Evolutionary conservation across 805 yeast species (phyloP).

Genomic region (Candida rishiriensis): DNA sequence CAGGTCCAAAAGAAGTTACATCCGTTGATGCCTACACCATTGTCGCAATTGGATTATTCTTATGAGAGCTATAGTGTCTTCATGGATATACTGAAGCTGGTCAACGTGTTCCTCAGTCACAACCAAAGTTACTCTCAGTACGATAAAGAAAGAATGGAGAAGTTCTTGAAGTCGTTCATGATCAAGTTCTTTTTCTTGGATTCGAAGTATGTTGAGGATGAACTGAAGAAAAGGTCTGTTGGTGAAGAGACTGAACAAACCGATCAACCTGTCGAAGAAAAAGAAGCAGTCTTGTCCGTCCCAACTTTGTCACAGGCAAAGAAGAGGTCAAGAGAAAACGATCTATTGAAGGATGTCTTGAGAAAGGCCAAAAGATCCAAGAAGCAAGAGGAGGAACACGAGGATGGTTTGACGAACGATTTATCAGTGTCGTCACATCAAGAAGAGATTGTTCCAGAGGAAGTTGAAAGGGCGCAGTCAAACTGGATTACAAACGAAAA

Average conservation of each 20-base stretch:
- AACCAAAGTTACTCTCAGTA: conserved; percentile 71
- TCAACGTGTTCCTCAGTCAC: conserved; percentile 61
- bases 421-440: conserved; percentile 8
- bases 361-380: conserved; percentile 35
- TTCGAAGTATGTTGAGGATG: conserved; percentile 41
- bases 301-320: conserved; percentile 29
- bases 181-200: conserved; percentile 67
- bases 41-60: conserved; percentile 54
- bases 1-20: conserved; percentile 82
- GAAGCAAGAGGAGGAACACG: conserved; percentile 22
- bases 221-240: conserved; percentile 32
- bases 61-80: conserved; percentile 66
- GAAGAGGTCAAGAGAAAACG: conserved; percentile 53
- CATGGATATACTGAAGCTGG: conserved; percentile 66
- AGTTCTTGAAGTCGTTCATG: conserved; percentile 66
- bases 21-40: conserved; percentile 85
- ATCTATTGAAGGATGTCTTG: conserved; percentile 55
- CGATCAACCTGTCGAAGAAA: conserved; percentile 21
- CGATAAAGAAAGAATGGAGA: conserved; percentile 74
- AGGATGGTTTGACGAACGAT: conserved; percentile 17
- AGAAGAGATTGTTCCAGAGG: conserved; percentile 22
- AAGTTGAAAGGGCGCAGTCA: conserved; percentile 29
- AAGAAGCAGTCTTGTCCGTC: conserved; percentile 10
- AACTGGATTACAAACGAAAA: conserved; percentile 32
- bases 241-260: conserved; percentile 18